Evolutionary conservation across 352 stramenopile species (phyloP), one percentile per base, ranked within the genome.

Genomic region (Globisporangium paddicum): DNA sequence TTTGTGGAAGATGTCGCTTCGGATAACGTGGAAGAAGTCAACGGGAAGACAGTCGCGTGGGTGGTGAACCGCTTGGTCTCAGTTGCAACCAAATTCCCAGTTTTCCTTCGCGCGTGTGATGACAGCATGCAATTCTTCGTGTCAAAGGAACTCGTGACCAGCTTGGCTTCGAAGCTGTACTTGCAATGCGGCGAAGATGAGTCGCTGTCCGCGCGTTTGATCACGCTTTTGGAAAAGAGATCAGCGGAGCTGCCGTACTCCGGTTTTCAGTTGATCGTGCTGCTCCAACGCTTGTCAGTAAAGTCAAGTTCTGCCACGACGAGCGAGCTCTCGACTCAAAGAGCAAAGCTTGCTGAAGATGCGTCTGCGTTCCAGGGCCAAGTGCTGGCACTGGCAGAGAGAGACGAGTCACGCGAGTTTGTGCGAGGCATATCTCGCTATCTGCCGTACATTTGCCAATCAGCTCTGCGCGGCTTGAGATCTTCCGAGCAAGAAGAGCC

Each of bases 101-200:
- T 64, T 10, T 55, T 88, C 8, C 60, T 88, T 6, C 54, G 53
- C 8, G 62, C 70, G 0, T 77, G 79, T 40, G 80, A 87, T 46
- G 75, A 85, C 25, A 87, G 66, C 26, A 68, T 90, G 9, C 77
- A 90, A 58, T 89, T 73, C 64, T 67, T 90, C 9, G 48, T 90
- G 14, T 87, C 81, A 16, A 55, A 72, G 6, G 71, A 89, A 14
- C 34, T 86, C 21, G 67, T 87, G 14, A 37, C 30, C 2, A 49
- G 50, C 13, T 50, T 90, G 19, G 58, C 55, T 5, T 35, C 28
- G 1, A 75, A 82, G 30, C 51, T 78, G 18, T 32, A 38, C 11
- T 44, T 41, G 0, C 26, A 26, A 9, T 44, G 32, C 14, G 7
- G n/a, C 5, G 3, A 61, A 28, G 9, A 19, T 14, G 44, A 51